Base-by-base conservation (phyloP, 2,329 filamentous ascomycete species). In the Cladophialophora psammophila region DNA sequence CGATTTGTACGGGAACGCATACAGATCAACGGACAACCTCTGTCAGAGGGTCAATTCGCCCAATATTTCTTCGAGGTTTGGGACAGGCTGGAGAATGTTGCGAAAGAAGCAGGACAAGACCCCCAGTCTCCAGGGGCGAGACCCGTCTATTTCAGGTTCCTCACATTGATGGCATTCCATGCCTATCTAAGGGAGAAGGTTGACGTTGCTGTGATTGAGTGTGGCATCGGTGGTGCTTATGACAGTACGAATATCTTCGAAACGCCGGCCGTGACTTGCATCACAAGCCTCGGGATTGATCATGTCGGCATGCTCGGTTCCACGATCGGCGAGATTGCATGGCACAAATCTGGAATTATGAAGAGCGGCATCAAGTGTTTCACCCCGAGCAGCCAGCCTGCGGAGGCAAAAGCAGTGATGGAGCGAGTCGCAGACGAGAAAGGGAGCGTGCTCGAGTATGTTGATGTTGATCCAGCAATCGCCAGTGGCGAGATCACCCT, bases 201-300 rank as follows among this genome's bases (percentile, higher is more conserved):
- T 0, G 84, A 89, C 69, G 88, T 88, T 18, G 94, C 93, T 0
- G 88, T 98, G 9, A 85, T 98, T 38, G 95, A 99, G 80, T 96
- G 93, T 74, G 95, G 95, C 0, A 96, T 98, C 70, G 95, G 95
- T 15, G 95, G 94, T 57, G 92, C 97, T 79, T 93, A 93, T 74
- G 94, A 98, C 75, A 91, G 91, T 34, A 99, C 95, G 9, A 98
- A 98, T 75, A 86, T 98, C 26, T 79, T 99, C 5, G 82, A 85
- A 10, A 84, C 86, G 12, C 90, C 93, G 0, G 89, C 87, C 6
- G 90, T 89, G 1, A 86, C 88, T 0, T 91, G 90, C 0, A 88
- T 97, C 42, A 90, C 93, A 20, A 93, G 90, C 74, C 78, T 97
- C 52, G 93, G 92, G 3, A 90, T 97, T 67, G 94, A 97, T 74